Evolutionary conservation across 2,329 filamentous ascomycete species (phyloP).

Genomic region (Huntiella abstrusa): DNA sequence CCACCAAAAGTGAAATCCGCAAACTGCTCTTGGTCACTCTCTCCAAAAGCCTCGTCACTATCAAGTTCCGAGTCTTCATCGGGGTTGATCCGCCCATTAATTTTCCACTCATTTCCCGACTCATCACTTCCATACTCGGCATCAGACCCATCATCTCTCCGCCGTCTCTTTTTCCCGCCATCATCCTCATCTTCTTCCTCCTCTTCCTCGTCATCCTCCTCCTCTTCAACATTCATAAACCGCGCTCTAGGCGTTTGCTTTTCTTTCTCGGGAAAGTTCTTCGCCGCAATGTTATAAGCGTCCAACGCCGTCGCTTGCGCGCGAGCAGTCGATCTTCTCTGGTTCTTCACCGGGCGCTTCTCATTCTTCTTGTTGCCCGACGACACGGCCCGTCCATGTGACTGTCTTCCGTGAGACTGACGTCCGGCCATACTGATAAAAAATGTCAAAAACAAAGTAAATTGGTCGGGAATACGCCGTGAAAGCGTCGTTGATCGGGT

Average conservation of each 20-base stretch:
- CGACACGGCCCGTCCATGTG: slow-evolving; percentile 23
- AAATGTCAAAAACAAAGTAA: neutral
- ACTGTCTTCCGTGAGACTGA: slow-evolving; percentile 36
- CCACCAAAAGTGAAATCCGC: slow-evolving; percentile 47
- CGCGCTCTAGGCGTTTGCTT: slow-evolving; percentile 31
- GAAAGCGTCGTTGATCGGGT: neutral
- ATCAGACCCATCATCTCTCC: slow-evolving; percentile 26
- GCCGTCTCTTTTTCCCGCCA: slow-evolving; percentile 22
- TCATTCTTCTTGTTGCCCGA: slow-evolving; percentile 14
- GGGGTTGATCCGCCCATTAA: slow-evolving; percentile 40
- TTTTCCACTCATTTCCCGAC: slow-evolving; percentile 68
- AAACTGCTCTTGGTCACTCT: slow-evolving; percentile 73
- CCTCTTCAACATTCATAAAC: slow-evolving; percentile 28
- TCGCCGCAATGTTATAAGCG: slow-evolving; percentile 37
- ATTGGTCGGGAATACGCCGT: too few species aligned
- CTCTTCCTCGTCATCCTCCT: slow-evolving; percentile 21
- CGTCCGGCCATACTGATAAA: slow-evolving; percentile 32
- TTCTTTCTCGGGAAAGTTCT: slow-evolving; percentile 28
- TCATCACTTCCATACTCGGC: slow-evolving; percentile 65
- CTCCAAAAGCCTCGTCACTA: slow-evolving; percentile 65
- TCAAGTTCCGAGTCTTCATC: slow-evolving; percentile 47
- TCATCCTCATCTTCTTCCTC: slow-evolving; percentile 36
- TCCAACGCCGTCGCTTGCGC: slow-evolving; percentile 33
- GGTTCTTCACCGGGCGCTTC: neutral
- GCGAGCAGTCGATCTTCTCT: slow-evolving; percentile 29